Conservation (phyloP, 2,329 filamentous ascomycete genomes). For the Fusarium transvaalense region DNA sequence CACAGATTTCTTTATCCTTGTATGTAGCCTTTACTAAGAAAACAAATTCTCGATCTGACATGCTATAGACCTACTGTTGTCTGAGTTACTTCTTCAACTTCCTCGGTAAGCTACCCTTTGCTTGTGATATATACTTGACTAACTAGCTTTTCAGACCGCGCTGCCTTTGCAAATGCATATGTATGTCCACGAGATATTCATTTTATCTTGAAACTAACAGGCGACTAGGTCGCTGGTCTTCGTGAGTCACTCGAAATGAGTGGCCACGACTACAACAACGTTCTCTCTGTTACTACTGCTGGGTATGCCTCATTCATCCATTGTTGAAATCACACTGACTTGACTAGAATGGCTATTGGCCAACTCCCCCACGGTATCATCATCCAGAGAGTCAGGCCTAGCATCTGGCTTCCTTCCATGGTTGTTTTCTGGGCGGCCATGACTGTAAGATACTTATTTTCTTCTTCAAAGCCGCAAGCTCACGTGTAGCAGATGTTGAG, state of each 20-base stretch:
- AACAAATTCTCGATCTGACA: not conserved
- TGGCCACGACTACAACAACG: slow-evolving; percentile 54
- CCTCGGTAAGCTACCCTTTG: slow-evolving; percentile 47
- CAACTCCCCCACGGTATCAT: slow-evolving; percentile 70
- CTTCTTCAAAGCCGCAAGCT: accelerated
- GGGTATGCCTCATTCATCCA: slow-evolving; percentile 36
- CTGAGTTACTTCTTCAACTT: slow-evolving; percentile 55
- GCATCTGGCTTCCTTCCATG: slow-evolving; percentile 70
- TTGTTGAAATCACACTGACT: accelerated
- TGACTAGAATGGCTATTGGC: slow-evolving; percentile 58
- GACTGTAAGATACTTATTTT: slow-evolving; percentile 57
- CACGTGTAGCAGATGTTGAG: slow-evolving; percentile 43
- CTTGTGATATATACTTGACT: not conserved
- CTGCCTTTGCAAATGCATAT: slow-evolving; percentile 57
- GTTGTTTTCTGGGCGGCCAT: slow-evolving; percentile 71
- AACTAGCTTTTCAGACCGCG: slow-evolving; percentile 23
- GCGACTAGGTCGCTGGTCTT: slow-evolving; percentile 55
- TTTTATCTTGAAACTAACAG: accelerated
- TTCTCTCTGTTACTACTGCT: slow-evolving; percentile 44
- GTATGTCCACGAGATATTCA: not conserved
- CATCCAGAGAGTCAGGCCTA: slow-evolving; percentile 69
- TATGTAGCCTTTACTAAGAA: accelerated
- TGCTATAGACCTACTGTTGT: slow-evolving; percentile 50
- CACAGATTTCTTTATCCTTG: slow-evolving; percentile 52
- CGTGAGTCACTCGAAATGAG: slow-evolving; percentile 59